A percentile compares a stretch with the other conserved stretches of the same genome.
These are phyloP conservation scores for Ajuga reptans DNA, from an alignment of 305 asterid genomes.

Conservation along the genomic window DNA sequence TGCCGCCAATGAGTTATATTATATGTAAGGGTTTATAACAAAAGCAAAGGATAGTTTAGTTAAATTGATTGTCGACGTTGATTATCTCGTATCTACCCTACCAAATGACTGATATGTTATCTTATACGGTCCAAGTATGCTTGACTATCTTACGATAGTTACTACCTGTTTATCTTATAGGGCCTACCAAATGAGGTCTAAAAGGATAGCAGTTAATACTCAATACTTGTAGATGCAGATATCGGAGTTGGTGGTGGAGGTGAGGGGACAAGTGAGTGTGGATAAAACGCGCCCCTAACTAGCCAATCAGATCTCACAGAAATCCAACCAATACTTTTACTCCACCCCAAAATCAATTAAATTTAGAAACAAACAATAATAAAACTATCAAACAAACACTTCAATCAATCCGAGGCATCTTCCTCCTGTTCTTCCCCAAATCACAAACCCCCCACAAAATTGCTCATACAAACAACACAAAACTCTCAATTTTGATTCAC, in stretches of 20 bases:
- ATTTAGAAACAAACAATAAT: neutral
- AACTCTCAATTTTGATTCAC: conserved; percentile 11
- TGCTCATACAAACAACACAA: neutral
- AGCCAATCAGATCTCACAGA: conserved; percentile 59
- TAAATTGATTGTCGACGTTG: too few relatives aligned
- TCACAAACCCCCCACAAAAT: conserved; percentile 21
- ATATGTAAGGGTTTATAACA: too few relatives aligned
- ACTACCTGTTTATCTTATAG: too few relatives aligned
- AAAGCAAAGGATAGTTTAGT: too few relatives aligned
- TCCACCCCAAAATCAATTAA: conserved; percentile 11
- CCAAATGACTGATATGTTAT: too few relatives aligned
- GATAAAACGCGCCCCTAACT: conserved; percentile 56
- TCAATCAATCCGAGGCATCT: conserved; percentile 2
- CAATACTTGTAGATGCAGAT: too few relatives aligned
- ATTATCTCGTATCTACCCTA: too few relatives aligned
- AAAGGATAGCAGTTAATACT: too few relatives aligned
- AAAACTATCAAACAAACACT: conserved; percentile 2
- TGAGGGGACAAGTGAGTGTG: conserved; percentile 40
- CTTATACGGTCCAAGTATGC: too few relatives aligned
- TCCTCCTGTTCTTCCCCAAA: conserved; percentile 9
- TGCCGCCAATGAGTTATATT: too few relatives aligned
- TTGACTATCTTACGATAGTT: too few relatives aligned
- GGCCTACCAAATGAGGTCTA: too few relatives aligned
- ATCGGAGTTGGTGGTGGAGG: conserved; percentile 2
- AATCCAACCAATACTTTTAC: conserved; percentile 37